phyloP scores from a whole-genome alignment of 148 eudicot species.

The Rhododendron williamsianum region DNA sequence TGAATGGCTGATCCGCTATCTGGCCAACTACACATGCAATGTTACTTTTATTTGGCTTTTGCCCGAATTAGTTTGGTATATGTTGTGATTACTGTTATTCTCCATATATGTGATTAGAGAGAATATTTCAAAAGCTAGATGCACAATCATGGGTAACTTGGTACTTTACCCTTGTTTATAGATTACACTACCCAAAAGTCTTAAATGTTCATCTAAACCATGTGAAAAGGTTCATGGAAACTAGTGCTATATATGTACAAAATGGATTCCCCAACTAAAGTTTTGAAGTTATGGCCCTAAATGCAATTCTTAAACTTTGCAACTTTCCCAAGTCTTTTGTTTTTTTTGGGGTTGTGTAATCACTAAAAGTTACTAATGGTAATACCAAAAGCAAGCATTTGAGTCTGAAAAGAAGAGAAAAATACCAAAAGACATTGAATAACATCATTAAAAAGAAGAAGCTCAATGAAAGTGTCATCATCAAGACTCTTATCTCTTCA shows the following conservation, averaged over 20 bases:
- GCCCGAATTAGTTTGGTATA: not conserved
- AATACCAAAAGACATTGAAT: conserved; percentile 15
- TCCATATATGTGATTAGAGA: not conserved
- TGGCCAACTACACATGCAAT: not conserved
- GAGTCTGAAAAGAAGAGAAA: conserved; percentile 13
- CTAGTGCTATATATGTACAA: not conserved
- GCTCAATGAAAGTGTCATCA: conserved; percentile 13
- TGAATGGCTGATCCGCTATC: not conserved
- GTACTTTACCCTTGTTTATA: not conserved
- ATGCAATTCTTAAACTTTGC: conserved; percentile 3
- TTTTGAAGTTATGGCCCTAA: conserved; percentile 3
- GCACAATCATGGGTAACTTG: not conserved
- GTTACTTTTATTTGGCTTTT: not conserved
- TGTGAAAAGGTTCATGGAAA: not conserved
- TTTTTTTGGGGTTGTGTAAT: not conserved
- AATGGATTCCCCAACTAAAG: conserved; percentile 3
- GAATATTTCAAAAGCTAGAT: not conserved
- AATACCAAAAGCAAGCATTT: not conserved
- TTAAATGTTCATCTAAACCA: not conserved
- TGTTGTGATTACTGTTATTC: not conserved
- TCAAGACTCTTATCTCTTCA: conserved; percentile 19
- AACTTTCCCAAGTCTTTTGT: conserved; percentile 6
- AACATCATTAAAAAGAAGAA: conserved; percentile 23
- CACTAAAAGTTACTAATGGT: not conserved
- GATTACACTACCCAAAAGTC: not conserved